Base-by-base conservation (phyloP, 305 asterid genomes). In the Caryopteris hybrid region DNA sequence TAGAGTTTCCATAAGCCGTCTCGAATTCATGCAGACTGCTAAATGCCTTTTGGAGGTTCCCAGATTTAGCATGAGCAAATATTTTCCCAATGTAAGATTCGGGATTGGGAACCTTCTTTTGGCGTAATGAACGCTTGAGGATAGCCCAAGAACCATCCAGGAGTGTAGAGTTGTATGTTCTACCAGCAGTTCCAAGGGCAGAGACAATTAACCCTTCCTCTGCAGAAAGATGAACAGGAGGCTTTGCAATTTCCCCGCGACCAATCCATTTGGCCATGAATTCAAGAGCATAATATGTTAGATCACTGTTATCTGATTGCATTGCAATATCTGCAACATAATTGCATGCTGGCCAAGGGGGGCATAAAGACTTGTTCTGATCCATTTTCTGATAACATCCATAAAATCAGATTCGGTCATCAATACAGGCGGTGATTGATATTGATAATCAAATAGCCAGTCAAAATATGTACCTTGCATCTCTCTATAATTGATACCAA, bases 61-160 rank as follows among this genome's bases (percentile, higher is more conserved):
- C 97, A 57, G 80, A 31, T 13, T 83, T 86, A 64, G 96, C 83
- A 73, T 83, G 81, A 31, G 95, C 96, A 58, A 70, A 78, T 62
- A 94, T 85, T 77, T 88, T 94, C 39, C 75, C 95, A 61, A 84
- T 63, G 76, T 79, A 94, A 64, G 84, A 78, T 77, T 83, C 97
- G 51, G 96, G 90, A 74, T 34, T 85, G 14, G 96, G 96, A 68
- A 45, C 64, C 82, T 68, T 82, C 79, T 73, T 77, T 45, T 78
- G 79, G 36, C 89, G 90, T 67, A 86, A 85, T 55, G 96, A 87
- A 47, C 84, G 83, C 83, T 83, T 91, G 56, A 94, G 96, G 71
- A 91, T 76, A 69, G 86, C 84, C 97, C 97, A 94, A 11, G 99
- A 80, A 67, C 78, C 92, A n/a, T 87, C 95, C 69, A 91, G 64